These are phyloP conservation scores for Phytopythium sindhum DNA, from an alignment of 352 stramenopile species.

Conservation along the genomic window DNA sequence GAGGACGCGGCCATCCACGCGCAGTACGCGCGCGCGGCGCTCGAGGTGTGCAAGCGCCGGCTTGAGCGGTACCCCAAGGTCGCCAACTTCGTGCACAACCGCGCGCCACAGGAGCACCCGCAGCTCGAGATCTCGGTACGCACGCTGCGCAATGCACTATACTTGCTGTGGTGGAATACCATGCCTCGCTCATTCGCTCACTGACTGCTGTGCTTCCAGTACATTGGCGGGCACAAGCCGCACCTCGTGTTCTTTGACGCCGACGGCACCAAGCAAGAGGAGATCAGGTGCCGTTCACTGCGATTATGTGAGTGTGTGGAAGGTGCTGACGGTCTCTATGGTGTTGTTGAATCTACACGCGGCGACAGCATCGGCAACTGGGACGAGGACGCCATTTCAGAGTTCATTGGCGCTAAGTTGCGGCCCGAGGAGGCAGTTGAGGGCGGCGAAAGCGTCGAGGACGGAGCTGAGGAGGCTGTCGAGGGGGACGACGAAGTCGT, in stretches of 20 bases:
- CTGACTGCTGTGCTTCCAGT: slow-evolving; percentile 13
- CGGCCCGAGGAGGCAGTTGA: slow-evolving; percentile 13
- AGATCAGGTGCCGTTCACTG: slow-evolving; percentile 43
- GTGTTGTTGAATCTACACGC: neutral
- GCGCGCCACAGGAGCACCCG: slow-evolving; percentile 31
- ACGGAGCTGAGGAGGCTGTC: slow-evolving; percentile 14
- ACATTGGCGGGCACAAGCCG: slow-evolving; percentile 42
- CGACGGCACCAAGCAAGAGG: slow-evolving; percentile 43
- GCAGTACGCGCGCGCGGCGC: slow-evolving; percentile 39
- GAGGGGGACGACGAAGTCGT: neutral
- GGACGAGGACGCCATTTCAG: slow-evolving; percentile 69
- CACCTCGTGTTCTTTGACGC: slow-evolving; percentile 67
- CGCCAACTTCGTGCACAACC: slow-evolving; percentile 60
- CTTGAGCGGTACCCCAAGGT: slow-evolving; percentile 64
- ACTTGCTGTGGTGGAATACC: neutral
- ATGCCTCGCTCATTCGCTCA: neutral
- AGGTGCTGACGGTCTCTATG: neutral
- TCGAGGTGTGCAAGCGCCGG: slow-evolving; percentile 52
- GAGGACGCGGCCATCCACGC: slow-evolving; percentile 18
- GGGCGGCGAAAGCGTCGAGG: slow-evolving; percentile 10
- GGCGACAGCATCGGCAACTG: slow-evolving; percentile 53
- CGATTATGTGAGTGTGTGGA: neutral
- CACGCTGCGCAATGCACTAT: neutral
- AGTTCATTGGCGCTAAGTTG: slow-evolving; percentile 69
- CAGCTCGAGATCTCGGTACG: slow-evolving; percentile 42